phyloP scores from a whole-genome alignment of 768 basidiomycete species.

The Phlebiopsis gigantea region DNA sequence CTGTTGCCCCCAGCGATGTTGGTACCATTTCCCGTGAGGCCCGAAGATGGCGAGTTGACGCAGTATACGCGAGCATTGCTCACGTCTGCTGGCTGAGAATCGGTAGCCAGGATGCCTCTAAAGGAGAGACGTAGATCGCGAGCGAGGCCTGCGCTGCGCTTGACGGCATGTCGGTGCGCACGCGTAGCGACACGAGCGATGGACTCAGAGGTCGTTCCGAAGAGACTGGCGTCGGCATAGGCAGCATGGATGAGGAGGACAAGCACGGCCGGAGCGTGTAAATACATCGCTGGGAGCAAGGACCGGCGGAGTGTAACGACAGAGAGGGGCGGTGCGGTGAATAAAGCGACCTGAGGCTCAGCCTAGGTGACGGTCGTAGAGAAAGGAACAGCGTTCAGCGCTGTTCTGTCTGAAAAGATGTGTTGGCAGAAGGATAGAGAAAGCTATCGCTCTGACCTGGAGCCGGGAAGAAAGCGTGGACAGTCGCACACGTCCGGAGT shows the following conservation, averaged over 20 bases:
- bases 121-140: constrained; percentile 68
- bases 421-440: constrained; percentile 10
- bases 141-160: constrained; percentile 57
- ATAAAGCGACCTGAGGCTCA: constrained; percentile 12
- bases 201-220: constrained; percentile 26
- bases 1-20: not conserved
- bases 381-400: constrained; percentile 11
- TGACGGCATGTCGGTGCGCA: constrained; percentile 50
- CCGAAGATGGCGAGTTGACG: constrained; percentile 22
- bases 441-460: not conserved
- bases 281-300: constrained; percentile 18
- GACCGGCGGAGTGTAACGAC: constrained; percentile 5
- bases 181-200: constrained; percentile 39
- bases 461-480: constrained; percentile 3
- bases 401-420: constrained; percentile 8
- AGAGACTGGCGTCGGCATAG: constrained; percentile 23
- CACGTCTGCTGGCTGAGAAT: constrained; percentile 6
- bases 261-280: constrained; percentile 24
- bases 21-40: constrained; percentile 10
- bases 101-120: constrained; percentile 39
- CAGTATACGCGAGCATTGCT: constrained; percentile 29
- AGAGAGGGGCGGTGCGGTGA: not conserved
- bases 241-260: constrained; percentile 27
- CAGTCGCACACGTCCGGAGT: constrained; percentile 11
- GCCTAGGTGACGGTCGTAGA: constrained; percentile 11